Evolutionary conservation across 306 rosid genomes (phyloP).

Genomic region (Glycine latifolia): DNA sequence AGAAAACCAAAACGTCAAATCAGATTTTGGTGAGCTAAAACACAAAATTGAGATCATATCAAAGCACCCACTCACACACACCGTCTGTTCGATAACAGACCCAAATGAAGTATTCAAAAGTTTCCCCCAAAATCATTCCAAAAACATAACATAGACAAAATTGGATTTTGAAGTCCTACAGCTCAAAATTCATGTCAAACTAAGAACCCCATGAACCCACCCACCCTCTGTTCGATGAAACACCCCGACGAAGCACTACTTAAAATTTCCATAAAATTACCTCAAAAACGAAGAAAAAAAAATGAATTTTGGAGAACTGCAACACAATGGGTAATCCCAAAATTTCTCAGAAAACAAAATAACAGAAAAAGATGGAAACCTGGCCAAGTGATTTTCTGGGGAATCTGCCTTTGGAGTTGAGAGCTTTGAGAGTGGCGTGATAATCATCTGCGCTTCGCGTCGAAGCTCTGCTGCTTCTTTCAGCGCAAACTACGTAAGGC

Average conservation of each 20-base stretch:
- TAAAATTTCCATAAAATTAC: not conserved
- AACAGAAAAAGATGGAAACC: slow-evolving; percentile 52
- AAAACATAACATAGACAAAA: not conserved
- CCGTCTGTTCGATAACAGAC: slow-evolving; percentile 8
- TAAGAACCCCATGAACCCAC: slow-evolving; percentile 3
- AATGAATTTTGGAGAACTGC: not conserved
- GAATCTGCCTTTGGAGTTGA: slow-evolving; percentile 83
- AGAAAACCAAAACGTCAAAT: not conserved
- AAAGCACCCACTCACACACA: not conserved
- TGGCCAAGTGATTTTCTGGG: slow-evolving; percentile 93
- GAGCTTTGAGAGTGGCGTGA: slow-evolving; percentile 81
- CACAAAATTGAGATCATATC: slow-evolving; percentile 26
- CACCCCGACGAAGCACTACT: slow-evolving; percentile 30
- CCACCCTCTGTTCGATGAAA: slow-evolving; percentile 46
- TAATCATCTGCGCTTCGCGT: slow-evolving; percentile 64
- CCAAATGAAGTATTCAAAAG: not conserved
- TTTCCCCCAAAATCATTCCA: not conserved
- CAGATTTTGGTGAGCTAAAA: not conserved
- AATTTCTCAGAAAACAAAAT: slow-evolving; percentile 29
- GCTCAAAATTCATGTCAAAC: not conserved
- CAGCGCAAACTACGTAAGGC: slow-evolving; percentile 45
- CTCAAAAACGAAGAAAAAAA: slow-evolving; percentile 8
- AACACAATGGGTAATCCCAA: slow-evolving; percentile 1
- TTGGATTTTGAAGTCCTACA: not conserved
- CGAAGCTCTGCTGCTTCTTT: slow-evolving; percentile 39